phyloP scores from a whole-genome alignment of 768 basidiomycete species.

The Podaxis rugospora region DNA sequence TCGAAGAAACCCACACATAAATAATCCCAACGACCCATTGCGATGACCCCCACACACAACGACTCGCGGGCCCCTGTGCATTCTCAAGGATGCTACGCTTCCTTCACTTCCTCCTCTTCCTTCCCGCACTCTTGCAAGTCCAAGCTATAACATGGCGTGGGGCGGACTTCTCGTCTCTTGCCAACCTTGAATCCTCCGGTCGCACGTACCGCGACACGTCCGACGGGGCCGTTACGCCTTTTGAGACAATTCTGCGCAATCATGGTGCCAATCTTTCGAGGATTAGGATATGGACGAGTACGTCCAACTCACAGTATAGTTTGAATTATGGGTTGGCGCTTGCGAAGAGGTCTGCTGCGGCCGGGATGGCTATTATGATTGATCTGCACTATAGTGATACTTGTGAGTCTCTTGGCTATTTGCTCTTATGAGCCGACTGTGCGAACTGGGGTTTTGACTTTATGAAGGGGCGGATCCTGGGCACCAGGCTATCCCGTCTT shows the following conservation, averaged over 20 bases:
- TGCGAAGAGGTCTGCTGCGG: slow-evolving; percentile 51
- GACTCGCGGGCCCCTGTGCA: neutral
- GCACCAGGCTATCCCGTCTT: slow-evolving; percentile 52
- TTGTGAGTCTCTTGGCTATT: slow-evolving; percentile 29
- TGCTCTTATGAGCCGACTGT: neutral
- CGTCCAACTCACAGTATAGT: slow-evolving; percentile 44
- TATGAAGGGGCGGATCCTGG: slow-evolving; percentile 59
- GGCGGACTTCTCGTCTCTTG: slow-evolving; percentile 53
- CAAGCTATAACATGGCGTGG: slow-evolving; percentile 44
- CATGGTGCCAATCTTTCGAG: slow-evolving; percentile 57
- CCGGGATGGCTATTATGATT: slow-evolving; percentile 50
- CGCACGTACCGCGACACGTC: slow-evolving; percentile 36
- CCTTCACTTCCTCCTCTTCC: neutral
- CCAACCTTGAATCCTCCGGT: slow-evolving; percentile 48
- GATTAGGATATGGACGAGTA: slow-evolving; percentile 60
- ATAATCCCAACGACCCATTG: neutral
- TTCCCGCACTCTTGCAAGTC: slow-evolving; percentile 9
- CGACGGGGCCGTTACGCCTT: slow-evolving; percentile 24
- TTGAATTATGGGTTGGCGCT: slow-evolving; percentile 47
- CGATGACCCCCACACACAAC: neutral
- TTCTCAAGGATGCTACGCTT: neutral
- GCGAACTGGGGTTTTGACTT: neutral
- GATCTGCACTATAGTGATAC: slow-evolving; percentile 65
- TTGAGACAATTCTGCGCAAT: slow-evolving; percentile 50
- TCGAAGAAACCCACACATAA: slow-evolving; percentile 7